Base-by-base conservation (phyloP, 1,284 basidiomycete species). In the Tylopilus microsporus region DNA sequence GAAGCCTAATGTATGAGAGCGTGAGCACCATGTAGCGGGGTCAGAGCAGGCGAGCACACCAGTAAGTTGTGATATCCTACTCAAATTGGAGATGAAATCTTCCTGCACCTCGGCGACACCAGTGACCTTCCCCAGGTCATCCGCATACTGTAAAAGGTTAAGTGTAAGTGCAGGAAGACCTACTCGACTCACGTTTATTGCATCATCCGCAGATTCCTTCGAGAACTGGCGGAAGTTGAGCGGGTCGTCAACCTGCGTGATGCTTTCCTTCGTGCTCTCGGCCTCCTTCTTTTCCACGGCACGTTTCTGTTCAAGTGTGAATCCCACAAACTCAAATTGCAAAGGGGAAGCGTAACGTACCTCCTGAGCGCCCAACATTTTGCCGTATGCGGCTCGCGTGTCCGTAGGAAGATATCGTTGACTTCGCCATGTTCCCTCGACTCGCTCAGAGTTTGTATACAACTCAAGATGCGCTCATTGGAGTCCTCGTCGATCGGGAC, bases 401-500 rank as follows among this genome's bases (percentile, higher is more conserved):
- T 94, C 64, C 86, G 80, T 67, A 99, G 78, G 83, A 99, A 99
- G 52, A 98, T 87, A 57, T 94, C 84, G 57, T 90, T 84, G 2
- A 93, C 85, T 43, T 80, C 78, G 42, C 77, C 76, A 53, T 81
- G 80, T 16, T 79, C 77, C 61, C 86, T 81, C 21, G 93, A 75
- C 68, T 93, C 87, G 66, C 86, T 93, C 61, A 99, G 78, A 1
- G 95, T 94, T 72, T 95, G 91, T 56, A 99, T 89, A 75, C 97
- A 99, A 74, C 91, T 92, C 82, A 98, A 87, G 74, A 99, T 95
- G 21, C 97, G 89, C 75, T 99, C 97, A 66, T 87, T 89, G 30
- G 94, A 96, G 74, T 99, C 97, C 74, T 99, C 97, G 77, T 99
- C 97, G 65, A 99, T 99, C 16, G 92, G 91, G 3, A 90, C 88